Conservation (phyloP, 2,329 filamentous ascomycete species). For the Colletotrichum lentis region DNA sequence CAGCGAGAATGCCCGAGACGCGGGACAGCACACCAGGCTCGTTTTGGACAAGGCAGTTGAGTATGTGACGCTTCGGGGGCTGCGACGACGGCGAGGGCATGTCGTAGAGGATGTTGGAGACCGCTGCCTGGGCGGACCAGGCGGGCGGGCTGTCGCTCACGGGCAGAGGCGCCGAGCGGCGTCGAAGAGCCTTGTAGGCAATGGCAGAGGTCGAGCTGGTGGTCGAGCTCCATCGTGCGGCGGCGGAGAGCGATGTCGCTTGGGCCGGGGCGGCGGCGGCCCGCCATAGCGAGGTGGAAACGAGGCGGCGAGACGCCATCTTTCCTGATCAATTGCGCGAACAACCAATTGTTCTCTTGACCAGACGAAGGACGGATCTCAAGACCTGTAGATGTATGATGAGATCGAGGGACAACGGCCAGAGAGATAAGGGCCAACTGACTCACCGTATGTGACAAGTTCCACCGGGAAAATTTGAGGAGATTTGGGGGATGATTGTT, state of each 20-base stretch:
- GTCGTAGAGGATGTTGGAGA: conserved; percentile 99
- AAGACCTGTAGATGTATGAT: conserved; percentile 18
- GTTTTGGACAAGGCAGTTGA: conserved; percentile 99
- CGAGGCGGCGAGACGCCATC: conserved; percentile 58
- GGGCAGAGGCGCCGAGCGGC: conserved; percentile 85
- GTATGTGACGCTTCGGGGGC: conserved; percentile 91
- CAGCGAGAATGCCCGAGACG: conserved; percentile 94
- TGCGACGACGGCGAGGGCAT: conserved; percentile 84
- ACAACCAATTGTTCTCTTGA: conserved; percentile 37
- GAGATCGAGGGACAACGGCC: conserved; percentile 27
- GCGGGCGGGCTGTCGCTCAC: conserved; percentile 77
- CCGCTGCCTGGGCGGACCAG: conserved; percentile 91
- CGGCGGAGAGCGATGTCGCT: conserved; percentile 39
- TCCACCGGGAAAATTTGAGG: conserved; percentile 38
- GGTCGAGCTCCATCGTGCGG: conserved; percentile 48
- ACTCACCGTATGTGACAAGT: conserved; percentile 35
- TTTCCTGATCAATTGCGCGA: conserved; percentile 37
- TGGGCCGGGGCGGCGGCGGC: conserved; percentile 42
- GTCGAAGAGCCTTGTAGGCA: conserved; percentile 96
- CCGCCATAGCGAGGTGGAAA: conserved; percentile 52
- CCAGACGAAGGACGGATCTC: conserved; percentile 33
- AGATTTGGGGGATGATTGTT: conserved; percentile 33
- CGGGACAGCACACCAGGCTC: conserved; percentile 97
- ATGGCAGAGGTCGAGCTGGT: conserved; percentile 88
- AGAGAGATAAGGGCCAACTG: conserved; percentile 26